A percentile compares a stretch with the other conserved stretches of the same genome.
Conservation (phyloP, 2,329 filamentous ascomycete species). For the Paecilomyces niveus region DNA sequence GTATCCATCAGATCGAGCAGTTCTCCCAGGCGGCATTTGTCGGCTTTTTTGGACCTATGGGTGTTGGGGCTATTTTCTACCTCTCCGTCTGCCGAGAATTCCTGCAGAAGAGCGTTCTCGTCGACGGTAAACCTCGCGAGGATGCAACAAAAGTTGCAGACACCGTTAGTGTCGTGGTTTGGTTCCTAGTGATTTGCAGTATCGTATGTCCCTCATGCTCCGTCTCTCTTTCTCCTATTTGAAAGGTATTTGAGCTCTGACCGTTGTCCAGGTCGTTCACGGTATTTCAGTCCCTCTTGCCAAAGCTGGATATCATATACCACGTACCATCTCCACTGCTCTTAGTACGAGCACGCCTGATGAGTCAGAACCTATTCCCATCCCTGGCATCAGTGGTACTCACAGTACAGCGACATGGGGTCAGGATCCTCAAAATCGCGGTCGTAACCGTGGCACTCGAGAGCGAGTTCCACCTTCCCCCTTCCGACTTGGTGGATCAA, state of each 20-base stretch:
- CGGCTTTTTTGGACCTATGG: constrained; percentile 89
- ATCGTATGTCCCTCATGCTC: constrained; percentile 52
- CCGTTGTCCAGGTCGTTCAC: constrained; percentile 57
- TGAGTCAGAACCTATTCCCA: constrained; percentile 22
- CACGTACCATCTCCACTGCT: constrained; percentile 37
- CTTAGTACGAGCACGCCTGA: constrained; percentile 35
- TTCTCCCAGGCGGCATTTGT: constrained; percentile 72
- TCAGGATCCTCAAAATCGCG: constrained; percentile 12
- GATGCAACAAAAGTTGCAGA: constrained; percentile 63
- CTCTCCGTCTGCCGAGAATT: constrained; percentile 76
- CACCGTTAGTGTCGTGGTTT: constrained; percentile 64
- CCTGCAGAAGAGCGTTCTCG: constrained; percentile 47
- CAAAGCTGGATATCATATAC: constrained; percentile 41
- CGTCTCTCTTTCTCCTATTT: constrained; percentile 4
- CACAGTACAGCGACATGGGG: constrained; percentile 27
- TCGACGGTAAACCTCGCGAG: constrained; percentile 53
- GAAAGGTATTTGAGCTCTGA: background rate
- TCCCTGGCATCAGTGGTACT: constrained; percentile 18
- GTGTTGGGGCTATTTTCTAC: constrained; percentile 86
- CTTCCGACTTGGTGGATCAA: constrained; percentile 20
- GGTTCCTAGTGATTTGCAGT: constrained; percentile 79
- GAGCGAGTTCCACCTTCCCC: constrained; percentile 12
- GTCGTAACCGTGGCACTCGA: constrained; percentile 17
- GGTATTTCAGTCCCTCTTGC: constrained; percentile 70
- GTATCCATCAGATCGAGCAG: constrained; percentile 72